Percentiles rank a stretch among this genome's conserved stretches.
Evolutionary conservation across 1,284 basidiomycete species (phyloP).

Genomic region (Psilocybe mexicana): DNA sequence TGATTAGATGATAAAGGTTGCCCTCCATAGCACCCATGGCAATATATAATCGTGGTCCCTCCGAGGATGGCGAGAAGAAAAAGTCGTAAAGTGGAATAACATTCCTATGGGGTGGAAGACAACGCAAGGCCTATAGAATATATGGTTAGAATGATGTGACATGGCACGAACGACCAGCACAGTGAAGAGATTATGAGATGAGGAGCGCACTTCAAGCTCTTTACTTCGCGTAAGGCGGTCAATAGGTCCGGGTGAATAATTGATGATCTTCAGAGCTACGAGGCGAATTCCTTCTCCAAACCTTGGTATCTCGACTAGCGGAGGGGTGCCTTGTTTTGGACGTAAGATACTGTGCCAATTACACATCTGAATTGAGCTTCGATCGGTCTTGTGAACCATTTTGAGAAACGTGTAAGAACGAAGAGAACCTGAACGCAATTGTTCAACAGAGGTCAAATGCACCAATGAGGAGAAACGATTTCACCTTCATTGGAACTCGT

Average conservation of each 20-base stretch:
- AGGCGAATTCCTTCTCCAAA: conserved; percentile 10
- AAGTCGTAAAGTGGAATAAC: conserved; percentile 97
- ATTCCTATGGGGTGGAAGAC: conserved; percentile 68
- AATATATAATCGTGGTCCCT: conserved; percentile 91
- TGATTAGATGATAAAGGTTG: conserved; percentile 96
- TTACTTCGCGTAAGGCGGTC: background rate
- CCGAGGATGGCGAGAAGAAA: conserved; percentile 64
- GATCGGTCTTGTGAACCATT: background rate
- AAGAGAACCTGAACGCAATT: background rate
- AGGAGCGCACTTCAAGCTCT: conserved; percentile 13
- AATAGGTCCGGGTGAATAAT: background rate
- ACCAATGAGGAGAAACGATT: background rate
- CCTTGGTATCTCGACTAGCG: conserved; percentile 13
- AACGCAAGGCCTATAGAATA: conserved; percentile 12
- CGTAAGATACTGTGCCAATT: conserved; percentile 17
- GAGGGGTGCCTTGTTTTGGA: conserved; percentile 7
- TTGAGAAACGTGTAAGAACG: conserved; percentile 17
- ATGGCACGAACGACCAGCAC: background rate
- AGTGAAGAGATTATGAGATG: background rate
- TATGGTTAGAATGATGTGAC: too few relatives aligned
- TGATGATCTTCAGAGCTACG: conserved; percentile 14
- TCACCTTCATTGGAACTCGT: background rate
- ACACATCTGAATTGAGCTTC: conserved; percentile 11
- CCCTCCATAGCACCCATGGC: conserved; percentile 99
- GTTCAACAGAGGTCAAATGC: background rate